Evolutionary conservation across 2,329 filamentous ascomycete species (phyloP), one percentile per base, ranked within the genome.

Genomic region (Xylaria sp.): DNA sequence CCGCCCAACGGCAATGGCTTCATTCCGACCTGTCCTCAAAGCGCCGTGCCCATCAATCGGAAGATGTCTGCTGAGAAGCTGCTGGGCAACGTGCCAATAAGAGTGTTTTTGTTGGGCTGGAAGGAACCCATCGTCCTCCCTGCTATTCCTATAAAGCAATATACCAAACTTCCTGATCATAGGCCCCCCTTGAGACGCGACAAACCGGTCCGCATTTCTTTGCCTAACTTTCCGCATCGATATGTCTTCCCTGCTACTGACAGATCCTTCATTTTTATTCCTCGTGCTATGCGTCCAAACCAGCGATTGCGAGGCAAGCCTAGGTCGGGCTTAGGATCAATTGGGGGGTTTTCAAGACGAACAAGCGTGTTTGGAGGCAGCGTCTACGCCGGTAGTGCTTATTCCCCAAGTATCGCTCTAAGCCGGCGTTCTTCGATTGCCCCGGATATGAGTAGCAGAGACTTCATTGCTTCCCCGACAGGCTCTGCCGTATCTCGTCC

Each of bases 241-340:
- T 97, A 97, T 77, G 94, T 97, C 64, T 97, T 95, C 78, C 95
- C 95, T 5, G 91, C 93, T 2, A 83, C 87, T 49, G 94, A 97
- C 71, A 85, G 95, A 67, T 98, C 95, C 0, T 99, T 99, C 77
- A 96, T 97, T 71, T 99, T 99, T 78, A 99, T 99, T 64, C 95
- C 95, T 12, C 87, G 95, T 69, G 94, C 94, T 11, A 85, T 97
- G 80, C 88, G 95, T 69, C 95, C 95, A 14, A 97, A 97, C 75
- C 93, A 96, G 79, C 87, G 88, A 31, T 87, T 89, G 55, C 84
- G 91, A 58, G 91, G 90, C 63, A 90, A 92, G 73, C 88, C 92
- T 38, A 85, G 89, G 61, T 90, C 92, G 61, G 87, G 87, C 15
- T 85, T 91, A 78, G 89, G 82, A 68, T 92, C 81, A 71, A 80